Evolutionary conservation across 164 flowering plant species (phyloP).

Genomic region (Aristolochia californica): DNA sequence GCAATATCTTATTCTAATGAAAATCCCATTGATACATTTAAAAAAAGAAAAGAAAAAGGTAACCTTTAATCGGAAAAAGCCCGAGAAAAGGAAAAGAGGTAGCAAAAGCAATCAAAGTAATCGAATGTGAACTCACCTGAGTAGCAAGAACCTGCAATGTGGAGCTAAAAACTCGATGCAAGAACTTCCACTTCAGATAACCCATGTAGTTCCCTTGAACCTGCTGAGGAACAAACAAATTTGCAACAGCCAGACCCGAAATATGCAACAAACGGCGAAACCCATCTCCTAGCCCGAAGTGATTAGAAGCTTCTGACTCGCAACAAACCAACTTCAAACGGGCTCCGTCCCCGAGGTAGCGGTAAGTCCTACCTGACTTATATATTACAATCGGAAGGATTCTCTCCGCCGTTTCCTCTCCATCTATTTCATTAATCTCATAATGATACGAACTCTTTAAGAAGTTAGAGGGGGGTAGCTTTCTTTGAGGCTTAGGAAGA

Average conservation of each 20-base stretch:
- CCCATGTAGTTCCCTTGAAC: conserved; percentile 50
- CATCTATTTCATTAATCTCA: too few species aligned
- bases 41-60: neutral
- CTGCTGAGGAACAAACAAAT: conserved; percentile 59
- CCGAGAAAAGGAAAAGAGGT: neutral
- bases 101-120: neutral
- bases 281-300: conserved; percentile 19
- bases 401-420: neutral
- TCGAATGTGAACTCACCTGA: conserved; percentile 39
- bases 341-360: conserved; percentile 55
- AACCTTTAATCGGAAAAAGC: neutral
- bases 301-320: conserved; percentile 18
- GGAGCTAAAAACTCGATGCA: conserved; percentile 81
- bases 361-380: conserved; percentile 35
- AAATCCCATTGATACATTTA: neutral
- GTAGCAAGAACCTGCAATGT: conserved; percentile 90
- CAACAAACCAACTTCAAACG: conserved; percentile 31
- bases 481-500: neutral
- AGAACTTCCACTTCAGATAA: conserved; percentile 84
- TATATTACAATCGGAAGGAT: conserved; percentile 47
- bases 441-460: neutral
- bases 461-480: conserved; percentile 3
- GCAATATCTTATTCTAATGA: neutral
- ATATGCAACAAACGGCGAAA: conserved; percentile 18
- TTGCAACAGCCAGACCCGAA: conserved; percentile 24